Conservation (phyloP, 805 yeast species). For the Myxozyma udenii region DNA sequence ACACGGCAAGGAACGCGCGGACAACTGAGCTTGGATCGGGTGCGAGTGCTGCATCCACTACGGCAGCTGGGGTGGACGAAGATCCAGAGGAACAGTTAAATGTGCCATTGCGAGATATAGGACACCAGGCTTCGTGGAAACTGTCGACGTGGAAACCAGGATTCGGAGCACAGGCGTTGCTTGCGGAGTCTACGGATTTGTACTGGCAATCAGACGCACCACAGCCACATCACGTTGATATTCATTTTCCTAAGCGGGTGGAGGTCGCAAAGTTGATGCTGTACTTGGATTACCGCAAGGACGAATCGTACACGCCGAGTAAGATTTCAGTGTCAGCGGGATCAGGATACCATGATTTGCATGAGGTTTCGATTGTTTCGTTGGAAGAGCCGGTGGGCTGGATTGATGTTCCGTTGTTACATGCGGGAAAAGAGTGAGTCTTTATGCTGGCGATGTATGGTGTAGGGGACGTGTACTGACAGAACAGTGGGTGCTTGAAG, state of each 20-base stretch:
- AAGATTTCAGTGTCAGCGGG: slow-evolving; percentile 66
- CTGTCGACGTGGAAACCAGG: slow-evolving; percentile 74
- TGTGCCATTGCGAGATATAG: slow-evolving; percentile 51
- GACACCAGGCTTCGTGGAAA: slow-evolving; percentile 79
- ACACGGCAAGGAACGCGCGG: not conserved
- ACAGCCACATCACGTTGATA: slow-evolving; percentile 78
- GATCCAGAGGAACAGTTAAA: slow-evolving; percentile 1
- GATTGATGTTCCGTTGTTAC: slow-evolving; percentile 62
- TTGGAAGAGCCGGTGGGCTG: slow-evolving; percentile 73
- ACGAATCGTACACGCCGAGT: slow-evolving; percentile 91
- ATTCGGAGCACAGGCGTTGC: slow-evolving; percentile 63
- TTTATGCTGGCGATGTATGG: not conserved
- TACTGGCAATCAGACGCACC: slow-evolving; percentile 96
- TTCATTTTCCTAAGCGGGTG: slow-evolving; percentile 76
- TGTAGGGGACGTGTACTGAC: not conserved
- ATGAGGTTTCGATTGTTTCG: slow-evolving; percentile 59
- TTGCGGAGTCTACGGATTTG: slow-evolving; percentile 60
- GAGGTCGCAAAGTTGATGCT: slow-evolving; percentile 64
- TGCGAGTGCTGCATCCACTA: not conserved
- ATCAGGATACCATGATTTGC: slow-evolving; percentile 71
- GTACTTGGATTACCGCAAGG: slow-evolving; percentile 65
- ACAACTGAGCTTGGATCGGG: not conserved
- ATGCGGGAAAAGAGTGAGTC: slow-evolving; percentile 46
- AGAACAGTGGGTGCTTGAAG: slow-evolving; percentile 50
- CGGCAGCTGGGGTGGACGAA: not conserved